Base-by-base conservation (phyloP, 2,329 filamentous ascomycete species). In the Samsoniella hepiali region DNA sequence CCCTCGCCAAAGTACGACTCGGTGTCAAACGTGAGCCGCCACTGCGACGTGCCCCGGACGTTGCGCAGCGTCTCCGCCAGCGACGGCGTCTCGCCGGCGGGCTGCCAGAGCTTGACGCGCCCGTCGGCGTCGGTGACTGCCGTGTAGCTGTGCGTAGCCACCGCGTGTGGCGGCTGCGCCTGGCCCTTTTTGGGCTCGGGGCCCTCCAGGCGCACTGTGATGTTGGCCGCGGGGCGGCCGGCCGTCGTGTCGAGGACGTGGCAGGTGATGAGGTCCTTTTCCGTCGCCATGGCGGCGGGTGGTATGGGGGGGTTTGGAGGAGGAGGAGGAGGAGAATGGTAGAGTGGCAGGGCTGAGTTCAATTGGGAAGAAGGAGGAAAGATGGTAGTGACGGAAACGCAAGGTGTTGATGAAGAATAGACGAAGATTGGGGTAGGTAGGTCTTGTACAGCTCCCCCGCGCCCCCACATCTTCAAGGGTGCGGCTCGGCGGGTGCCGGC, bases 201-300 rank as follows among this genome's bases (percentile, higher is more conserved):
- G 6, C 82, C 82, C 56, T 86, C 79, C 29, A 93, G 84, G 62
- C 83, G 86, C 63, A 93, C 90, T 67, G 82, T 81, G 70, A 95
- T 84, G 66, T 81, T 80, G 63, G 81, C 76, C 17, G 86, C 91
- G 29, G 91, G 91, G 63, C 82, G 83, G 71, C 91, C 91, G 65
- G 84, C 79, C n/a, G 87, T 84, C 11, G 91, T 94, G 81, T 95
- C 90, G 74, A 95, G 90, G 75, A 93, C 85, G 81, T 95, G 91
- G 81, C 91, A 94, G 75, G 91, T 94, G 72, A 95, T 94, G 72
- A 85, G 86, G 72, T 87, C 85, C 72, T 84, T 86, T 44, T 64
- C 59, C 36, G 51, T 42, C 32, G 62, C 47, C 62, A 64, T 64
- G 47, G 10, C 27, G n/a, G 32, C 3, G 10, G 7, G 27, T 10